A percentile compares a stretch with the other conserved stretches of the same genome.
Evolutionary conservation across 345 rosid genomes (phyloP).

Genomic region (Aquilaria malaccensis): DNA sequence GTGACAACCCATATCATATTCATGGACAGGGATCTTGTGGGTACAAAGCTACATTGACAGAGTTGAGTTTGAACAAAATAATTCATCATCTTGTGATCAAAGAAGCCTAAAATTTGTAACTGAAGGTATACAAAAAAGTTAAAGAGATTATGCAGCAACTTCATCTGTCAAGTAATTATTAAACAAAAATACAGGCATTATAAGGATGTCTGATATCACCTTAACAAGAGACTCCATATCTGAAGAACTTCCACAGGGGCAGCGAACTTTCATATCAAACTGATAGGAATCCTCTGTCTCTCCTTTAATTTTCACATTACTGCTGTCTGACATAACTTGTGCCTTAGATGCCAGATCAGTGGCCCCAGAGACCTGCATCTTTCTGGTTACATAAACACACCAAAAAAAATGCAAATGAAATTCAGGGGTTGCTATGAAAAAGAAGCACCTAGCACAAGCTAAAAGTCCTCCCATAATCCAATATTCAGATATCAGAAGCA

Average conservation of each 20-base stretch:
- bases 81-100: too few species aligned
- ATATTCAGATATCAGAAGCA: background rate
- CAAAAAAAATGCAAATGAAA: background rate
- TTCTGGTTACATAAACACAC: constrained; percentile 38
- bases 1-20: too few species aligned
- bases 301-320: constrained; percentile 54
- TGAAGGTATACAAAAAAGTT: constrained; percentile 8
- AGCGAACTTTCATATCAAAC: constrained; percentile 63
- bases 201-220: constrained; percentile 30
- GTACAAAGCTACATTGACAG: too few species aligned
- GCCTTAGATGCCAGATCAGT: constrained; percentile 82
- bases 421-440: constrained; percentile 12
- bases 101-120: background rate
- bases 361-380: constrained; percentile 90
- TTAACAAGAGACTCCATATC: constrained; percentile 67
- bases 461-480: background rate
- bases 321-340: constrained; percentile 56
- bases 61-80: too few species aligned
- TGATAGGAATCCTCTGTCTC: constrained; percentile 50
- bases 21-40: too few species aligned
- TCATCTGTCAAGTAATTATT: background rate
- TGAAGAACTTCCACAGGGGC: constrained; percentile 82
- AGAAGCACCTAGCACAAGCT: background rate
- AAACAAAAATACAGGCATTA: background rate
- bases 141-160: background rate